phyloP scores from a whole-genome alignment of 768 basidiomycete genomes.

The Mycena amicta region DNA sequence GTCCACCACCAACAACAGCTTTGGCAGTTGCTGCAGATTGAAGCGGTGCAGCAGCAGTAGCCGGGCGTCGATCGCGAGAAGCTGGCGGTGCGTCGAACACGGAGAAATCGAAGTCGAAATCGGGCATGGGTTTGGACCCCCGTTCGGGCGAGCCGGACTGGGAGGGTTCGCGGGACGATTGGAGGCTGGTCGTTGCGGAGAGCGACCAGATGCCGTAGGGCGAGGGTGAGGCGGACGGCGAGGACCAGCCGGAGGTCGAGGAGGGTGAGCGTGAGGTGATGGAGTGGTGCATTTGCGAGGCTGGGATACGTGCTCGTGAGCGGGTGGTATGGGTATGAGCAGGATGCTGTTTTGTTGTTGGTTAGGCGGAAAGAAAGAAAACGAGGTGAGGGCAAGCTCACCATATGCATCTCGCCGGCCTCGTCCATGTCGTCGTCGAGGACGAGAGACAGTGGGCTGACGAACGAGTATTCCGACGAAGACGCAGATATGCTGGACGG shows the following conservation, averaged over 20 bases:
- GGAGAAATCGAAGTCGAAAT: too few relatives aligned
- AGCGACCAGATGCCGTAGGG: constrained; percentile 21
- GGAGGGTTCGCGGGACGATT: constrained; percentile 30
- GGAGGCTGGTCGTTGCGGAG: constrained; percentile 20
- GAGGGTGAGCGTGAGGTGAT: neutral
- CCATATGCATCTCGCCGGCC: too few relatives aligned
- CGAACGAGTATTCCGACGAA: constrained; percentile 48
- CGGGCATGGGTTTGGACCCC: constrained; percentile 17
- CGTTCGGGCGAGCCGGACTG: constrained; percentile 28
- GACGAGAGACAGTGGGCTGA: constrained; percentile 44
- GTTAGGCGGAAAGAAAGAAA: neutral
- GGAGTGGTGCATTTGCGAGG: neutral
- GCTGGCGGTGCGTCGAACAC: constrained; percentile 24
- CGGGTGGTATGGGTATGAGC: neutral
- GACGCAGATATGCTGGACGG: constrained; percentile 15
- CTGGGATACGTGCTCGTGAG: neutral
- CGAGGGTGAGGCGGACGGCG: neutral
- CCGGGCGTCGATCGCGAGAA: neutral
- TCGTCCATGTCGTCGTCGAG: constrained; percentile 39
- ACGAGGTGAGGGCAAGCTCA: too few relatives aligned
- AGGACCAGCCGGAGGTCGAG: neutral
- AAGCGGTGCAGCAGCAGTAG: too few relatives aligned
- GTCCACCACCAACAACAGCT: neutral
- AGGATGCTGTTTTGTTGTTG: too few relatives aligned
- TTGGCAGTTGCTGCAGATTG: constrained; percentile 1